phyloP scores from a whole-genome alignment of 1,284 basidiomycete genomes.

The Cutaneotrichosporon dermatis region DNA sequence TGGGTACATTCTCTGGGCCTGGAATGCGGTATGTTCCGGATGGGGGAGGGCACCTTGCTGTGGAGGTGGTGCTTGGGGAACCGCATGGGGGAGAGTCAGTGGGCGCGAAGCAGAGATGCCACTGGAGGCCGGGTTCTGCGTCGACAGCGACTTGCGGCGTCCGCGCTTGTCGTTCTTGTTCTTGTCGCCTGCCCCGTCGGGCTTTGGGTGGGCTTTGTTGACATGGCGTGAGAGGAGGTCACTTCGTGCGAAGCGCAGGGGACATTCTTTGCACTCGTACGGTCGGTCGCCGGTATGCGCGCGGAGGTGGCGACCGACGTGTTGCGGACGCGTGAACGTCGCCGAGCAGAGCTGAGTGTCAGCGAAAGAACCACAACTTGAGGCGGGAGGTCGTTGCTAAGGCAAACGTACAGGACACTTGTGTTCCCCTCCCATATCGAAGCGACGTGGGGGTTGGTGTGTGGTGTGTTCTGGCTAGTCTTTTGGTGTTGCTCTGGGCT shows the following conservation, averaged over 20 bases:
- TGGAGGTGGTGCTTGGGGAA: not conserved
- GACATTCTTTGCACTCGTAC: constrained; percentile 83
- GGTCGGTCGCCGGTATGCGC: constrained; percentile 89
- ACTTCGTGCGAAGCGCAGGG: constrained; percentile 81
- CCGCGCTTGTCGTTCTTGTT: constrained; percentile 34
- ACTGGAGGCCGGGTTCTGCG: not conserved
- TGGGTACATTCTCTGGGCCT: constrained; percentile 42
- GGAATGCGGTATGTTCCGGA: constrained; percentile 22
- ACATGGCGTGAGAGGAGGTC: constrained; percentile 81
- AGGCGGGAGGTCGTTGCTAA: too few relatives aligned
- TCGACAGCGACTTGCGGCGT: constrained; percentile 21
- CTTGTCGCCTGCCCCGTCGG: constrained; percentile 55
- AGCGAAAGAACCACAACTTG: too few relatives aligned
- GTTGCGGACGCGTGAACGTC: constrained; percentile 81
- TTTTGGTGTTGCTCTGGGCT: not conserved
- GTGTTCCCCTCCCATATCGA: constrained; percentile 22
- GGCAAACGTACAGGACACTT: constrained; percentile 20
- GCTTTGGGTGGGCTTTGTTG: constrained; percentile 74
- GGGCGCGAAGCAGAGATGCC: constrained; percentile 1
- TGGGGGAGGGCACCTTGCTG: not conserved
- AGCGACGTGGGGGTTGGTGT: too few relatives aligned
- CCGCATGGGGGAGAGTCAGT: not conserved
- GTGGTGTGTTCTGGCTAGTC: not conserved
- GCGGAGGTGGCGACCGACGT: constrained; percentile 83
- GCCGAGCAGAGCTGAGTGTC: constrained; percentile 61